A percentile compares a stretch with the other conserved stretches of the same genome.
phyloP scores from a whole-genome alignment of 805 yeast genomes.

The Priceomyces carsonii region DNA sequence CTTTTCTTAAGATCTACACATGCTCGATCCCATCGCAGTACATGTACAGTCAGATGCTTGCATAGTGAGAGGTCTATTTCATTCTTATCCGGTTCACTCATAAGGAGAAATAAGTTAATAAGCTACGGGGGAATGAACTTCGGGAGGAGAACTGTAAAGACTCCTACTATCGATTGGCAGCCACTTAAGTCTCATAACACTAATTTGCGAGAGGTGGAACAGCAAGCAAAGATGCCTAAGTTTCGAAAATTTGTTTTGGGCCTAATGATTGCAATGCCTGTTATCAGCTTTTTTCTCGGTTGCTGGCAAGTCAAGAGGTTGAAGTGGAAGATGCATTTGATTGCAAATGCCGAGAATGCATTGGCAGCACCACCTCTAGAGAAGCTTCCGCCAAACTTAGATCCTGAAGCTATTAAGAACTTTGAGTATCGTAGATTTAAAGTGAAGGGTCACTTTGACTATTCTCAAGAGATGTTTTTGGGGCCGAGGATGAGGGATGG shows the following conservation, averaged over 20 bases:
- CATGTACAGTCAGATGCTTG: no score
- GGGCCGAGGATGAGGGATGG: conserved; percentile 81
- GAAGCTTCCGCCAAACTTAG: conserved; percentile 60
- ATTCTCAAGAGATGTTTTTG: conserved; percentile 83
- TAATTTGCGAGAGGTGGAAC: conserved; percentile 38
- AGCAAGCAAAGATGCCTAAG: conserved; percentile 36
- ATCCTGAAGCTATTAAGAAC: conserved; percentile 65
- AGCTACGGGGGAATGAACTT: no score
- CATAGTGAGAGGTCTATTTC: no score
- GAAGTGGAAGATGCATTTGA: conserved; percentile 83
- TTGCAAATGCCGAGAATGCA: conserved; percentile 80
- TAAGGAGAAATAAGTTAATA: no score
- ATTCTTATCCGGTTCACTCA: no score
- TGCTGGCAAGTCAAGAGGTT: conserved; percentile 90
- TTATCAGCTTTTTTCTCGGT: conserved; percentile 81
- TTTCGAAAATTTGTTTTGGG: conserved; percentile 44
- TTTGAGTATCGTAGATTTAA: conserved; percentile 81
- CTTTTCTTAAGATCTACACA: no score
- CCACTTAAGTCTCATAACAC: conserved; percentile 58
- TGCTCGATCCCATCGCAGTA: no score
- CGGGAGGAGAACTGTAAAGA: conserved; percentile 40
- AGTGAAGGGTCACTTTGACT: conserved; percentile 77
- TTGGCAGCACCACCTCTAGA: conserved; percentile 71
- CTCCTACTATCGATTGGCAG: conserved; percentile 82
- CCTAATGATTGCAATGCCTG: conserved; percentile 72